A percentile compares a stretch with the other conserved stretches of the same genome.
phyloP scores from a whole-genome alignment of 2,329 filamentous ascomycete genomes.

The Pyrenochaeta sp. region DNA sequence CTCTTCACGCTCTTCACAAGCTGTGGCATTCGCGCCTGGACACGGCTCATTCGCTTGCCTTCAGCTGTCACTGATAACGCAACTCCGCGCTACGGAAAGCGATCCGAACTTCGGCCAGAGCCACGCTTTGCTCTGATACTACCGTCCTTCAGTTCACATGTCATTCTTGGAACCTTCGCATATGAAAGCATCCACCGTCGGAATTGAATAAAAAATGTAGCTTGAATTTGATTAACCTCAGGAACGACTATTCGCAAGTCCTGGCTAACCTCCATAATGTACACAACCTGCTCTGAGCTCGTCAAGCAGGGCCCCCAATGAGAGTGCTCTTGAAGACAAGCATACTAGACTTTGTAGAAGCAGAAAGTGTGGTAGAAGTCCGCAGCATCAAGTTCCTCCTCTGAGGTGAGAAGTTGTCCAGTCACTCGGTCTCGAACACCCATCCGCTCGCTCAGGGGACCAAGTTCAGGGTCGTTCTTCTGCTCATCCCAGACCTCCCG shows the following conservation, averaged over 20 bases:
- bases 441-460: slow-evolving; percentile 93
- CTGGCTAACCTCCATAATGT: neutral
- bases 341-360: slow-evolving; percentile 84
- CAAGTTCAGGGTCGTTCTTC: slow-evolving; percentile 82
- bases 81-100: slow-evolving; percentile 1
- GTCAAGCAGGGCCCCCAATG: neutral
- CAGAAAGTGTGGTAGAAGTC: slow-evolving; percentile 93
- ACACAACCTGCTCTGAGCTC: neutral
- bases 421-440: slow-evolving; percentile 78
- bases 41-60: too few relatives aligned
- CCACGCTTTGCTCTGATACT: too few relatives aligned
- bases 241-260: slow-evolving; percentile 1
- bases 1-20: too few relatives aligned
- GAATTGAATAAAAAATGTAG: too few relatives aligned
- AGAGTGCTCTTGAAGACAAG: too few relatives aligned
- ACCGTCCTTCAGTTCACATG: too few relatives aligned
- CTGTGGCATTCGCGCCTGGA: too few relatives aligned
- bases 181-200: too few relatives aligned
- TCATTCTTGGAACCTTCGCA: neutral
- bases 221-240: neutral
- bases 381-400: slow-evolving; percentile 87
- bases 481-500: slow-evolving; percentile 90
- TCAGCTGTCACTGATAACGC: too few relatives aligned
- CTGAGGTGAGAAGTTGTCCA: slow-evolving; percentile 72
- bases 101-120: neutral